phyloP scores from a whole-genome alignment of 176 grass and related monocot species.

The Bromus sterilis region DNA sequence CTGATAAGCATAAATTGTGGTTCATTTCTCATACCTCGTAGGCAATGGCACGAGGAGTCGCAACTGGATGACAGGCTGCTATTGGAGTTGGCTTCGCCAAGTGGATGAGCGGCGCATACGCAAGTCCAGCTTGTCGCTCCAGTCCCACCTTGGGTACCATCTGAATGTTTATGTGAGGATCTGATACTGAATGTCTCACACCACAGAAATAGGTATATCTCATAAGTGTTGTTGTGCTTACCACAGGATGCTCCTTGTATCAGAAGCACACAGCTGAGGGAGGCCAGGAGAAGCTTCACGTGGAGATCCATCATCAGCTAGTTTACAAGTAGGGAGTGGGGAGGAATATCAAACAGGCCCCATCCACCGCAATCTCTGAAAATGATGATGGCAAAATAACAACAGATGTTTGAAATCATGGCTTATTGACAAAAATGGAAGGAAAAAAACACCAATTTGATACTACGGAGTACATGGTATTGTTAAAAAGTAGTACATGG shows the following conservation, averaged over 20 bases:
- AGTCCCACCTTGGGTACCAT: not conserved
- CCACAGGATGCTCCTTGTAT: conserved; percentile 45
- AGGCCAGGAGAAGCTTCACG: conserved; percentile 48
- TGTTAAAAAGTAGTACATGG: not conserved
- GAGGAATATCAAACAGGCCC: conserved; percentile 20
- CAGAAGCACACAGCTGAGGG: conserved; percentile 35
- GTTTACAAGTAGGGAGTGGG: not conserved
- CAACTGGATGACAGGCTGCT: conserved; percentile 47
- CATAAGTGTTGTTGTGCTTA: conserved; percentile 30
- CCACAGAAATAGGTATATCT: conserved; percentile 12
- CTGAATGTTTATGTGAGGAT: not conserved
- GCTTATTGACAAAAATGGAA: not conserved
- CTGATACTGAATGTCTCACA: too few relatives aligned
- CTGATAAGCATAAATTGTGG: not conserved
- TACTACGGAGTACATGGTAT: too few relatives aligned
- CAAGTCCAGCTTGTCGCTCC: conserved; percentile 58
- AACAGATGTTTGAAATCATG: not conserved
- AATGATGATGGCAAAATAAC: conserved; percentile 5
- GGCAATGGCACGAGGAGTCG: conserved; percentile 67
- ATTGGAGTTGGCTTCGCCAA: conserved; percentile 24
- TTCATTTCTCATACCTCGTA: conserved; percentile 35
- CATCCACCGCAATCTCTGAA: conserved; percentile 27
- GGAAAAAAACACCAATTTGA: not conserved
- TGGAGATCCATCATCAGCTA: conserved; percentile 46
- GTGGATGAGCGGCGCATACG: conserved; percentile 47